A percentile compares a stretch with the other conserved stretches of the same genome.
Evolutionary conservation across 805 yeast species (phyloP).

Genomic region (Candida montana): DNA sequence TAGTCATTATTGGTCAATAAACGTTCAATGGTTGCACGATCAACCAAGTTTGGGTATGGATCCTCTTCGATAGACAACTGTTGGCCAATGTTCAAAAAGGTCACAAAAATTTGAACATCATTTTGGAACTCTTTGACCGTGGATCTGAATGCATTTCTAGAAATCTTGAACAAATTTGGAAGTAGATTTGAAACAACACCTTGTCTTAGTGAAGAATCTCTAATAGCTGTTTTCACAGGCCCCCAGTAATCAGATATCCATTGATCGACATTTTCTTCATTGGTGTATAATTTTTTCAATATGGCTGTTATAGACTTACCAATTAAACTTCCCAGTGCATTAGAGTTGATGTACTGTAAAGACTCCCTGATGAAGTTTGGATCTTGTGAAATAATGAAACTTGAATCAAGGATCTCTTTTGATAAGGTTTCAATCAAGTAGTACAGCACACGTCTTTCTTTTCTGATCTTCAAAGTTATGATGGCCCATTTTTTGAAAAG

Average conservation of each 20-base stretch:
- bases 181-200: constrained; percentile 56
- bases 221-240: constrained; percentile 16
- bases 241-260: constrained; percentile 22
- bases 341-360: constrained; percentile 46
- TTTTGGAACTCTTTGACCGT: constrained; percentile 32
- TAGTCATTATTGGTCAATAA: constrained; percentile 42
- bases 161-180: constrained; percentile 55
- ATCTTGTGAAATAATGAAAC: constrained; percentile 34
- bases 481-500: constrained; percentile 42
- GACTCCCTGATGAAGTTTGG: constrained; percentile 45
- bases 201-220: constrained; percentile 19
- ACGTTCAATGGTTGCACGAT: constrained; percentile 26
- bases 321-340: constrained; percentile 59
- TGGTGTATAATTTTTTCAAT: constrained; percentile 30
- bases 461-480: constrained; percentile 37
- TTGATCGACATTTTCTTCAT: constrained; percentile 20
- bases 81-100: constrained; percentile 60
- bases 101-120: constrained; percentile 39
- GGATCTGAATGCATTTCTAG: constrained; percentile 35
- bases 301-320: constrained; percentile 50
- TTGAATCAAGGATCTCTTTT: constrained; percentile 38
- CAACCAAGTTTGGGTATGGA: constrained; percentile 38
- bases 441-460: constrained; percentile 55
- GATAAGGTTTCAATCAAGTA: constrained; percentile 53
- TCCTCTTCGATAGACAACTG: constrained; percentile 48